Percentiles rank a stretch among this genome's conserved stretches.
Evolutionary conservation across 2,329 filamentous ascomycete species (phyloP).

Genomic region (Cladosporium sp.): DNA sequence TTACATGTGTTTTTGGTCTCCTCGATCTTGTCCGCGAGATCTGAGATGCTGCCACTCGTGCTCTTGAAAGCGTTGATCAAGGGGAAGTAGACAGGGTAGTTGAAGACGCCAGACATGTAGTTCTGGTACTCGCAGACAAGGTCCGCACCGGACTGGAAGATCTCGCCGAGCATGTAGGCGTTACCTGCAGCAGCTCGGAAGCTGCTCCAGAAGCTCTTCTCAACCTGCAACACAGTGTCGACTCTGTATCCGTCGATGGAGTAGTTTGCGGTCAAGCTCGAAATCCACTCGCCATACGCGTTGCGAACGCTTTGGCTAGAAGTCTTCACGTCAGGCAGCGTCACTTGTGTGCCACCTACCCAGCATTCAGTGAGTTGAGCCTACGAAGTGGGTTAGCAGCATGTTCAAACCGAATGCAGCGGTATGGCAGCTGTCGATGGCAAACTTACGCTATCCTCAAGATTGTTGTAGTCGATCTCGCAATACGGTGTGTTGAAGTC

Average conservation of each 20-base stretch:
- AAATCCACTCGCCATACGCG: constrained; percentile 55
- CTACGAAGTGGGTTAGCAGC: constrained; percentile 13
- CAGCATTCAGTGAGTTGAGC: constrained; percentile 44
- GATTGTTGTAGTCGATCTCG: constrained; percentile 48
- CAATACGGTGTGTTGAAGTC: constrained; percentile 49
- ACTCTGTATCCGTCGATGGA: constrained; percentile 52
- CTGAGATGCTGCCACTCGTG: constrained; percentile 30
- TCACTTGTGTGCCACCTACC: constrained; percentile 48
- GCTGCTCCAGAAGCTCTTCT: constrained; percentile 35
- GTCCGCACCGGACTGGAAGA: constrained; percentile 33
- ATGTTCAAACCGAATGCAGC: not conserved
- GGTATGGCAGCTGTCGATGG: not conserved
- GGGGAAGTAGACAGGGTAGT: constrained; percentile 39
- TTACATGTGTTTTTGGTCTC: constrained; percentile 30
- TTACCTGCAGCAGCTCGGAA: constrained; percentile 26
- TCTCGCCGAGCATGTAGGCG: constrained; percentile 43
- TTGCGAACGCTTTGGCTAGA: constrained; percentile 43
- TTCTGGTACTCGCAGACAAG: constrained; percentile 40
- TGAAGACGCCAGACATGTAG: constrained; percentile 40
- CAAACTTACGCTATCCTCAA: constrained; percentile 18
- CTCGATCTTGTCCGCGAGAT: constrained; percentile 31
- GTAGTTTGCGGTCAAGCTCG: constrained; percentile 52
- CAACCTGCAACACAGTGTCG: constrained; percentile 44
- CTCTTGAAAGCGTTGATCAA: constrained; percentile 33
- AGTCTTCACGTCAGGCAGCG: constrained; percentile 58